Evolutionary conservation across 805 yeast genomes (phyloP).

Genomic region (Isabelozyma gotoi): DNA sequence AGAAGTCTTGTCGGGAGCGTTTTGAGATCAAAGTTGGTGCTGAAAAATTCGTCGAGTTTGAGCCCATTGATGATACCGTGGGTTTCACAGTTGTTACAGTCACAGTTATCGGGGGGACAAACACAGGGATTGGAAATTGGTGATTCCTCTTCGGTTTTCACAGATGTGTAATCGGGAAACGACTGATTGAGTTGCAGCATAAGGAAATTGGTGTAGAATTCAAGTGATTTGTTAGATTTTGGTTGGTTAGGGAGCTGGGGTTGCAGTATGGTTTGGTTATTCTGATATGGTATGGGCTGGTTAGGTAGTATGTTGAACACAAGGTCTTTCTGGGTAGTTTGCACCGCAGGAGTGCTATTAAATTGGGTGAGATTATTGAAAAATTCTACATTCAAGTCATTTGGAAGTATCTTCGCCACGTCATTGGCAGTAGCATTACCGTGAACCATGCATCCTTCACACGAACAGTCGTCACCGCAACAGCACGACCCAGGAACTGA

Average conservation of each 20-base stretch:
- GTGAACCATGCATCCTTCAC: slow-evolving; percentile 39
- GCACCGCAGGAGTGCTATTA: not conserved
- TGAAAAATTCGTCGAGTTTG: slow-evolving; percentile 38
- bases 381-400: slow-evolving; percentile 7
- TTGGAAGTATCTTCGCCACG: slow-evolving; percentile 3
- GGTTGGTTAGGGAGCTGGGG: not conserved
- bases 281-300: slow-evolving; percentile 2
- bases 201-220: not conserved
- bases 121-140: slow-evolving; percentile 13
- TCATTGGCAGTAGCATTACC: slow-evolving; percentile 14
- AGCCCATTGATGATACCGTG: slow-evolving; percentile 46
- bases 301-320: not conserved
- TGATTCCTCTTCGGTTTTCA: not conserved
- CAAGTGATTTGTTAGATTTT: not conserved
- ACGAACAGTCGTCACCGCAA: slow-evolving; percentile 36
- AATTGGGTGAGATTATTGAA: slow-evolving; percentile 10
- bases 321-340: not conserved
- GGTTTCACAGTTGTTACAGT: slow-evolving; percentile 43
- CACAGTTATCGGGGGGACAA: slow-evolving; percentile 30
- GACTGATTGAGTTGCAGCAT: not conserved
- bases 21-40: not conserved
- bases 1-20: not conserved
- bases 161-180: not conserved
- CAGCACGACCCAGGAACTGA: slow-evolving; percentile 36
- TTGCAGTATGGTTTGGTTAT: not conserved